A percentile compares a stretch with the other conserved stretches of the same genome.
Evolutionary conservation across 208 protist species (phyloP).

Genomic region (Trypanosoma scelopori): DNA sequence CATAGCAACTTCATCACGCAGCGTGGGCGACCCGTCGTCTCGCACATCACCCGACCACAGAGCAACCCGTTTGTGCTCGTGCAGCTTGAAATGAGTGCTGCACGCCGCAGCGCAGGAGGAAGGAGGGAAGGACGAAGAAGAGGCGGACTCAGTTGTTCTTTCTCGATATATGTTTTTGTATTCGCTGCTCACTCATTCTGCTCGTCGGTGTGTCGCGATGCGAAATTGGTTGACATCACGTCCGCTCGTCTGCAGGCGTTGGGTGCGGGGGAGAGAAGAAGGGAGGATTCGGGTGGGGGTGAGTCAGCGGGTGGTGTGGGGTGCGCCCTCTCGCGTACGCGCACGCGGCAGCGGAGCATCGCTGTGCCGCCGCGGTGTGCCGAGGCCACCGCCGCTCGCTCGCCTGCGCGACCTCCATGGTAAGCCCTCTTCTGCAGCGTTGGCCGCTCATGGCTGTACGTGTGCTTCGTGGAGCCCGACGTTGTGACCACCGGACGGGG

Average conservation of each 20-base stretch:
- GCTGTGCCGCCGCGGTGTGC: conserved; percentile 2
- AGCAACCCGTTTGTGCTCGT: conserved; percentile 19
- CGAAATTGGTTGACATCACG: conserved; percentile 30
- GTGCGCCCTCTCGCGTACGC: not conserved
- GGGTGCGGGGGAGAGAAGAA: not conserved
- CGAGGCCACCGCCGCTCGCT: conserved; percentile 17
- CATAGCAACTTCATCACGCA: conserved; percentile 18
- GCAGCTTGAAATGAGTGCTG: conserved; percentile 35
- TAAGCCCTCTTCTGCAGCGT: conserved; percentile 46
- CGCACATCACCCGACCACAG: conserved; percentile 32
- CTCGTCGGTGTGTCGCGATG: conserved; percentile 33
- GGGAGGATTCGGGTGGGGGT: not conserved
- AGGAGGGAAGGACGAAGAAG: not conserved
- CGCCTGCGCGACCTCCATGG: conserved; percentile 27
- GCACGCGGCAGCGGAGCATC: not conserved
- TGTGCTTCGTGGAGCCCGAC: conserved; percentile 10
- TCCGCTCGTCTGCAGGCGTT: not conserved
- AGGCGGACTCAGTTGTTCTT: conserved; percentile 28
- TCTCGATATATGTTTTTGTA: conserved; percentile 30
- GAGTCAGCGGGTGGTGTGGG: conserved; percentile 5
- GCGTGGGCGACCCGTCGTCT: conserved; percentile 9
- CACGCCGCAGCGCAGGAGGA: not conserved
- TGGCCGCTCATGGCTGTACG: conserved; percentile 41
- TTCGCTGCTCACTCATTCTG: conserved; percentile 29
- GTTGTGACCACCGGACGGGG: conserved; percentile 33